Evolutionary conservation across 2,329 filamentous ascomycete genomes (phyloP).

Genomic region (Xylaria sp.): DNA sequence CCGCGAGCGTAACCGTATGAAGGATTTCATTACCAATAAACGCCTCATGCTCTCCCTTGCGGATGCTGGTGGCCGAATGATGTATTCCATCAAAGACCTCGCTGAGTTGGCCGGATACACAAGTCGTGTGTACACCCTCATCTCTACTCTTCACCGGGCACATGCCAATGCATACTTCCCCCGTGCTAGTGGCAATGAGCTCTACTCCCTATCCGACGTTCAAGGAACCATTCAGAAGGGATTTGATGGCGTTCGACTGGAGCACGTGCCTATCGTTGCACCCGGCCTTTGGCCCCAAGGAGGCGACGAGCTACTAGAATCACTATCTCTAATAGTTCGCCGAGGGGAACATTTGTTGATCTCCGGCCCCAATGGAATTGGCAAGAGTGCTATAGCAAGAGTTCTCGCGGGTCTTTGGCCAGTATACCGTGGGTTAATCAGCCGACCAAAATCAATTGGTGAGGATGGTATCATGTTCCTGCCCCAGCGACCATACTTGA

Average conservation of each 20-base stretch:
- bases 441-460: conserved; percentile 80
- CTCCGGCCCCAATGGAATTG: conserved; percentile 92
- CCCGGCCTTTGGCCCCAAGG: conserved; percentile 88
- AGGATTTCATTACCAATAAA: conserved; percentile 99
- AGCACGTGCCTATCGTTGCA: conserved; percentile 92
- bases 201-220: conserved; percentile 89
- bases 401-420: conserved; percentile 95
- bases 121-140: conserved; percentile 92
- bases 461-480: conserved; percentile 98
- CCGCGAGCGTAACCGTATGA: conserved; percentile 88
- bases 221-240: conserved; percentile 95
- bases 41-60: conserved; percentile 96
- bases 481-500: conserved; percentile 91
- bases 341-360: conserved; percentile 94
- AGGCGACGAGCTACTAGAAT: conserved; percentile 90
- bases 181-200: conserved; percentile 73
- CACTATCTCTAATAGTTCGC: conserved; percentile 87
- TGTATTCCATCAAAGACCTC: conserved; percentile 99
- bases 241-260: conserved; percentile 92
- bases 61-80: conserved; percentile 96
- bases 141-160: conserved; percentile 92
- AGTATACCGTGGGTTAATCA: conserved; percentile 89
- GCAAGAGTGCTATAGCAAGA: conserved; percentile 88
- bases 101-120: conserved; percentile 96
- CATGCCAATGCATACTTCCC: conserved; percentile 89